Evolutionary conservation across 2,329 filamentous ascomycete species (phyloP).

Genomic region (Epichloe bromicola): DNA sequence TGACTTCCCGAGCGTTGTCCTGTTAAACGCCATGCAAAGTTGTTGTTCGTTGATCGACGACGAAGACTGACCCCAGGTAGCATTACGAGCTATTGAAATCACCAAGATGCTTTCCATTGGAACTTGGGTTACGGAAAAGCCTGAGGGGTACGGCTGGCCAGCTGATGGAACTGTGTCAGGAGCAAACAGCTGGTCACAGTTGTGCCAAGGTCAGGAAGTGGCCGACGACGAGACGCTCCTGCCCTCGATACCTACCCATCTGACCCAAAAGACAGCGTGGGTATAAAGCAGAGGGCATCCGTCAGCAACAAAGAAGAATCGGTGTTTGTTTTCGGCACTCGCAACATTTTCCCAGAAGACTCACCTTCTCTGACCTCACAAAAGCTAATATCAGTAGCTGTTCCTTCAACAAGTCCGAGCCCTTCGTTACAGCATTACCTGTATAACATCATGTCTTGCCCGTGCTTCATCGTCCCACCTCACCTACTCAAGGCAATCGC

Average conservation of each 20-base stretch:
- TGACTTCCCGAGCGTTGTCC: neutral
- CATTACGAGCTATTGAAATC: neutral
- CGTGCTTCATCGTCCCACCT: slow-evolving; percentile 32
- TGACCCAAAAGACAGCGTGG: no score
- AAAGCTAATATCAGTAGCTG: neutral
- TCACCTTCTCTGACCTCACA: neutral
- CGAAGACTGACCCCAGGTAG: neutral
- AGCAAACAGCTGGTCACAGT: neutral
- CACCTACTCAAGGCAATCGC: slow-evolving; percentile 32
- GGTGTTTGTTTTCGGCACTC: neutral
- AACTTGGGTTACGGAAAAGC: neutral
- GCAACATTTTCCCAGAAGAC: neutral
- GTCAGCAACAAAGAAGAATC: neutral
- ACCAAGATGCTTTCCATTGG: no score
- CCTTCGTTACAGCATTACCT: neutral
- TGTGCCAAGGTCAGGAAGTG: neutral
- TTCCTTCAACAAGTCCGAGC: neutral
- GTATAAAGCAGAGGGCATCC: neutral
- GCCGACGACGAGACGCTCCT: neutral
- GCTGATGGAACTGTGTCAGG: neutral
- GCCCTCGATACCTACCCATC: neutral
- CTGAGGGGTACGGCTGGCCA: neutral
- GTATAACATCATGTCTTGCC: slow-evolving; percentile 9
- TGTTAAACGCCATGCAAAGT: neutral
- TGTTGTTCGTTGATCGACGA: neutral